These are phyloP conservation scores for Phytophthora europaea DNA, from an alignment of 352 stramenopile species.

Conservation along the genomic window DNA sequence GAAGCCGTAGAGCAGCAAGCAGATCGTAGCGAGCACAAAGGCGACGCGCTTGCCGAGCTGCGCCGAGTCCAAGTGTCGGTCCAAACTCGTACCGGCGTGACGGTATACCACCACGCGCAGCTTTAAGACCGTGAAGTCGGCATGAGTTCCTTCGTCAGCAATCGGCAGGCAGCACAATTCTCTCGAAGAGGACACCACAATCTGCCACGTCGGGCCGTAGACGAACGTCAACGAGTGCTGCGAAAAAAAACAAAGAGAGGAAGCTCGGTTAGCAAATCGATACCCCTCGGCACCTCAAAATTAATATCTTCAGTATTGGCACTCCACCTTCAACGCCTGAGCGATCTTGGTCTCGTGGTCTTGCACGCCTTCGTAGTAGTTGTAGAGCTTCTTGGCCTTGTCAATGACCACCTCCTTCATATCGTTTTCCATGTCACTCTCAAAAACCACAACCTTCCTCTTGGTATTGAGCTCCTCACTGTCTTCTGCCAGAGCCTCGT, in stretches of 20 bases:
- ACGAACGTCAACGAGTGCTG: conserved; percentile 68
- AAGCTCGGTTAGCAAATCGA: conserved; percentile 2
- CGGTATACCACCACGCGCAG: conserved; percentile 76
- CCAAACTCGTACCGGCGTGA: conserved; percentile 62
- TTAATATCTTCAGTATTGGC: neutral
- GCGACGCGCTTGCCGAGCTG: conserved; percentile 67
- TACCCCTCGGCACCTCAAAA: conserved; percentile 2
- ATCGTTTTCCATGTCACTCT: conserved; percentile 65
- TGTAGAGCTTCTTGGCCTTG: conserved; percentile 52
- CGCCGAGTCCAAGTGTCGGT: conserved; percentile 67
- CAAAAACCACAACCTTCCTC: conserved; percentile 61
- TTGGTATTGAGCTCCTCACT: conserved; percentile 26
- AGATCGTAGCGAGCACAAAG: conserved; percentile 70
- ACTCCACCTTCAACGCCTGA: conserved; percentile 65
- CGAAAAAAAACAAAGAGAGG: too few relatives aligned
- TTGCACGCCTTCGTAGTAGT: conserved; percentile 43
- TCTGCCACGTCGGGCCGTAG: conserved; percentile 82
- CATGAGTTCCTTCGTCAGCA: conserved; percentile 48
- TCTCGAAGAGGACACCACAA: conserved; percentile 57
- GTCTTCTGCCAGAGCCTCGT: conserved; percentile 33
- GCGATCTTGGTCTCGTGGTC: conserved; percentile 62
- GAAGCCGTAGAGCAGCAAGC: conserved; percentile 68
- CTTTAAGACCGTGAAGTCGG: conserved; percentile 64
- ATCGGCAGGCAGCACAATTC: conserved; percentile 74
- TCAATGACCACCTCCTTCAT: conserved; percentile 52